Conservation (phyloP, 345 rosid species). For the Leavenworthia alabamica region DNA sequence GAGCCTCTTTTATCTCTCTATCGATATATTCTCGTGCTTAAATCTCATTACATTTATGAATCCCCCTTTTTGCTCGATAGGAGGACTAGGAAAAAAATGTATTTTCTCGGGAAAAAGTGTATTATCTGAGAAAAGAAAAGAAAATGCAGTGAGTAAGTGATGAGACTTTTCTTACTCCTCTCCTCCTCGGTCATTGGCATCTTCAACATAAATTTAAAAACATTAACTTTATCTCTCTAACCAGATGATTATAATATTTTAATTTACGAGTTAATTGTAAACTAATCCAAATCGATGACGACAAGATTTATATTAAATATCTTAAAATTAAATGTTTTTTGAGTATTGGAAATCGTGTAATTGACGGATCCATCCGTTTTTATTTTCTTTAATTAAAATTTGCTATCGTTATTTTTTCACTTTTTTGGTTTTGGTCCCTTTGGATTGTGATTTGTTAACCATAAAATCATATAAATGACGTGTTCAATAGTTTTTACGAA, state of each 20-base stretch:
- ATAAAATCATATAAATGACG: slow-evolving; percentile 3
- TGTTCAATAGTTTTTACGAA: not conserved
- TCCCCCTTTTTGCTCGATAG: not conserved
- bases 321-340: not conserved
- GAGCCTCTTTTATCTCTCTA: slow-evolving; percentile 16
- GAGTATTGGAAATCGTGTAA: slow-evolving; percentile 40
- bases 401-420: not conserved
- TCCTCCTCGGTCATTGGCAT: slow-evolving; percentile 16
- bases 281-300: slow-evolving; percentile 27
- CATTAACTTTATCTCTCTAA: slow-evolving; percentile 14
- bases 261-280: slow-evolving; percentile 6
- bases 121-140: slow-evolving; percentile 12
- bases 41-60: slow-evolving; percentile 24
- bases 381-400: not conserved
- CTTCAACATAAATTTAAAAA: slow-evolving; percentile 29
- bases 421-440: not conserved
- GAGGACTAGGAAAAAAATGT: too few species aligned
- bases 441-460: slow-evolving; percentile 11
- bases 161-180: slow-evolving; percentile 12
- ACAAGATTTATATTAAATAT: slow-evolving; percentile 16
- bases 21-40: slow-evolving; percentile 12
- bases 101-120: not conserved
- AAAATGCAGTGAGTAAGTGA: slow-evolving; percentile 20
- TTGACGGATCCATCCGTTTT: slow-evolving; percentile 36
- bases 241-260: slow-evolving; percentile 26